Evolutionary conservation across 2,329 filamentous ascomycete genomes (phyloP), one percentile per base, ranked within the genome.

Genomic region (Fonsecaea monophora): DNA sequence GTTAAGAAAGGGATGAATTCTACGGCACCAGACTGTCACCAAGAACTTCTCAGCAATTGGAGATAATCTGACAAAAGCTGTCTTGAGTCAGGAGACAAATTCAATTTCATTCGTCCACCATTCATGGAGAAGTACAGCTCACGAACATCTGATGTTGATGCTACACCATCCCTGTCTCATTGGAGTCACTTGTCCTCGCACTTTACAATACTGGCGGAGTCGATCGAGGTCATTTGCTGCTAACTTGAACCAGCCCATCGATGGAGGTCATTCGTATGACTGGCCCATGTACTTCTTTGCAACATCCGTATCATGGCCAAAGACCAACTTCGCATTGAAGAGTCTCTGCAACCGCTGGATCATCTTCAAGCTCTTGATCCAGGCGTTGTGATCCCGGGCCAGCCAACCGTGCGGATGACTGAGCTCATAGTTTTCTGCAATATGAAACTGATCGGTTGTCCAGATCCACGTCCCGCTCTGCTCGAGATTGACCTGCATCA

Each of bases 371-470:
- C 75, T 77, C 38, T 73, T 72, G 56, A 76, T 72, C 79, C 78
- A 80, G 1, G 75, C 75, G 60, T 72, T 74, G 67, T 81, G 76
- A 62, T 80, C 78, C 18, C 78, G 70, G 4, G 75, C 73, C 38
- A 79, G 66, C 70, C 78, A 77, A 0, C 79, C 79, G 42, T 81
- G 78, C 0, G 77, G 75, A 58, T 75, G 72, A 0, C 70, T 71
- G 12, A 73, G 40, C 50, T 78, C 74, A 65, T 77, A 80, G 54
- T 81, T 81, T 63, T 82, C 80, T 2, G 62, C 66, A 1, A 81
- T 71, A 68, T 80, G 78, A 67, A 75, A 81, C 60, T 80, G 78
- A 68, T 81, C 80, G 0, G 75, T 76, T 0, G 78, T 81, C 71
- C 76, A 80, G 60, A 82, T 77, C 58, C 77, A 81, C 0, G 78